These are phyloP conservation scores for Zymoseptoria ardabiliae DNA, from an alignment of 2,329 filamentous ascomycete species.

Conservation along the genomic window DNA sequence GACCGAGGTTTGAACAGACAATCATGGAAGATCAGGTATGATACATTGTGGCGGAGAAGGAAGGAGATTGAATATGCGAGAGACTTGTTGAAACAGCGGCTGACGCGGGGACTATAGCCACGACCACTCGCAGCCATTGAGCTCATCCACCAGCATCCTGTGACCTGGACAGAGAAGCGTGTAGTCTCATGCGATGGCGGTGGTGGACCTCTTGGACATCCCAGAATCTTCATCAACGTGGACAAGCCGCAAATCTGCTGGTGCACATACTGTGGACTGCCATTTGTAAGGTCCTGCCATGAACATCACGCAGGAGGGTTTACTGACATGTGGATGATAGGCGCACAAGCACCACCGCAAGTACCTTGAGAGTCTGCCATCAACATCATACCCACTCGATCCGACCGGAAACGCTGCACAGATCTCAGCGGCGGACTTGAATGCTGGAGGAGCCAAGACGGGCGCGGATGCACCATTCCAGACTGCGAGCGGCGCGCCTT, in stretches of 20 bases:
- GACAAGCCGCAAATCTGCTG: slow-evolving; percentile 90
- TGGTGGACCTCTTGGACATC: slow-evolving; percentile 82
- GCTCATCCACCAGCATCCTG: slow-evolving; percentile 91
- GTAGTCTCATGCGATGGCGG: slow-evolving; percentile 86
- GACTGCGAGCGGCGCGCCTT: slow-evolving; percentile 50
- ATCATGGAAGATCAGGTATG: slow-evolving; percentile 82
- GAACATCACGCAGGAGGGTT: too few relatives aligned
- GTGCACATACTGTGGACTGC: slow-evolving; percentile 89
- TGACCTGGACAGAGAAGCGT: slow-evolving; percentile 79
- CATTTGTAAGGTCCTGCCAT: too few relatives aligned
- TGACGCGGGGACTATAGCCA: slow-evolving; percentile 52
- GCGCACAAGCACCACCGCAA: slow-evolving; percentile 83
- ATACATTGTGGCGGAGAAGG: not conserved
- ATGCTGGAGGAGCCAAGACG: slow-evolving; percentile 20
- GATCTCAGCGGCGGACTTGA: slow-evolving; percentile 42
- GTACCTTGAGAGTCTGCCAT: slow-evolving; percentile 72
- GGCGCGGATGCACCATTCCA: slow-evolving; percentile 35
- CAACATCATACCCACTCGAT: slow-evolving; percentile 63
- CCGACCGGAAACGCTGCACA: slow-evolving; percentile 53
- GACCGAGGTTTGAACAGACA: slow-evolving; percentile 94
- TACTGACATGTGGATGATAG: slow-evolving; percentile 44
- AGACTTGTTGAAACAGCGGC: slow-evolving; percentile 8
- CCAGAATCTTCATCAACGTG: slow-evolving; percentile 91
- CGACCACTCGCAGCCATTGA: slow-evolving; percentile 85
- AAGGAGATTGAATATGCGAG: not conserved